phyloP scores from a whole-genome alignment of 2,329 filamentous ascomycete genomes.

The Xylaria sp. region DNA sequence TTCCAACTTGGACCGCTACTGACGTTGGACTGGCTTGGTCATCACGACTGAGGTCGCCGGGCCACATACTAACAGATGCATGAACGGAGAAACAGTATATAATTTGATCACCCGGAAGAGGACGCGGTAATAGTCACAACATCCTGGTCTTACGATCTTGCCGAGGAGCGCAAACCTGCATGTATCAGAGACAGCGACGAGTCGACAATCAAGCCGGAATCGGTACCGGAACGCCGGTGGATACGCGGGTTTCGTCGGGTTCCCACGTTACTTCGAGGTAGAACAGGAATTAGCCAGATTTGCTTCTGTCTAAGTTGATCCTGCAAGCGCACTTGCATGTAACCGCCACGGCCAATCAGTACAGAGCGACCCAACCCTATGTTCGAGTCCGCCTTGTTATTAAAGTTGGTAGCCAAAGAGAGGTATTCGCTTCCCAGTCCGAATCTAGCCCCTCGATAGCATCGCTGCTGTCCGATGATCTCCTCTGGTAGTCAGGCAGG shows the following conservation, averaged over 20 bases:
- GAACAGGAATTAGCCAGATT: background rate
- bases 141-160: background rate
- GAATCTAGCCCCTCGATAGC: background rate
- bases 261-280: background rate
- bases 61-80: background rate
- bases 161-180: background rate
- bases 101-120: background rate
- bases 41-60: background rate
- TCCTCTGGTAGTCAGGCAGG: background rate
- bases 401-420: background rate
- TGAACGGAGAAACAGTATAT: background rate
- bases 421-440: background rate
- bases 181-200: background rate
- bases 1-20: background rate
- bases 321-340: background rate
- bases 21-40: background rate
- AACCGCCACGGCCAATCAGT: background rate
- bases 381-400: background rate
- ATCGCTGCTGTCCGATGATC: background rate
- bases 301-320: too few species aligned
- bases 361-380: background rate
- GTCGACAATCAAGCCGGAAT: background rate
- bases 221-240: constrained; percentile 1
- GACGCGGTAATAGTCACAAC: background rate
- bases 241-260: background rate